phyloP scores from a whole-genome alignment of 108 stramenopile species.

The Fragilaria radians region DNA sequence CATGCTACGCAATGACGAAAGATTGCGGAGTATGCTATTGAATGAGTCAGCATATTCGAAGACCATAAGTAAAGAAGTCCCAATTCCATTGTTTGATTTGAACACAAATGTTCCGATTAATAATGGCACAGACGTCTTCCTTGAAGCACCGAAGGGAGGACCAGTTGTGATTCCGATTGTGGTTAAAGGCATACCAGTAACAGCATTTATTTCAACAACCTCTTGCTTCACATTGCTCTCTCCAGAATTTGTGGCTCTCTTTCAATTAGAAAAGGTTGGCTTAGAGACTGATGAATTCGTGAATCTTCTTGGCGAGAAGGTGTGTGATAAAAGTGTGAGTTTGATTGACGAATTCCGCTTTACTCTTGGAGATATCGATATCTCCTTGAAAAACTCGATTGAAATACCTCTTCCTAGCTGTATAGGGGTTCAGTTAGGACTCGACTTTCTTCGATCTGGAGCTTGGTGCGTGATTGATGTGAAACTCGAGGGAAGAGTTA shows the following conservation, averaged over 20 bases:
- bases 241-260: constrained; percentile 3
- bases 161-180: constrained; percentile 12
- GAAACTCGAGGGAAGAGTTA: constrained; percentile 1
- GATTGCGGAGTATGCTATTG: background rate
- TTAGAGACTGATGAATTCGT: constrained; percentile 1
- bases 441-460: constrained; percentile 7
- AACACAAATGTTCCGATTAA: background rate
- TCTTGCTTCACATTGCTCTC: constrained; percentile 4
- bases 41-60: background rate
- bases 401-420: background rate
- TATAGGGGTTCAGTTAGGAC: constrained; percentile 3
- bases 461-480: constrained; percentile 5
- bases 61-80: background rate
- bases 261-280: background rate
- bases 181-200: constrained; percentile 7
- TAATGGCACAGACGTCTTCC: background rate
- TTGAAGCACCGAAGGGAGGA: constrained; percentile 1
- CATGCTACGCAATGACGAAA: background rate
- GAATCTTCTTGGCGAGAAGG: background rate
- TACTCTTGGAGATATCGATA: constrained; percentile 1
- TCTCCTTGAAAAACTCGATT: constrained; percentile 1
- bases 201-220: constrained; percentile 5
- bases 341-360: background rate
- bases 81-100: background rate
- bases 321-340: background rate